Conservation (phyloP, 352 stramenopile species). For the Globisporangium viniferum region DNA sequence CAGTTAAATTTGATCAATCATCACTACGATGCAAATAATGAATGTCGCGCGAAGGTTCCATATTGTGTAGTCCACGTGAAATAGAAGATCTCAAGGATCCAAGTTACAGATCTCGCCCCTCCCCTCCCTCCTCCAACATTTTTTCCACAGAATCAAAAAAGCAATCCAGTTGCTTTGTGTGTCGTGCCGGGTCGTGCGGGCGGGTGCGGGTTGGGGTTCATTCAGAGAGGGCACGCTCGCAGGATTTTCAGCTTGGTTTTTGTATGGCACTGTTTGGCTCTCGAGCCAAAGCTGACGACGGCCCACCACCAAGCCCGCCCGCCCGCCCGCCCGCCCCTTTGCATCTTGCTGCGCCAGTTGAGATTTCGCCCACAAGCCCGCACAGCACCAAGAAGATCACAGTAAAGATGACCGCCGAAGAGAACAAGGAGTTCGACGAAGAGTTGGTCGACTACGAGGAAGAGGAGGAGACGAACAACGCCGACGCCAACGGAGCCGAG, state of each 20-base stretch:
- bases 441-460: constrained; percentile 89
- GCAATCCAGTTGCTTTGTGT: not conserved
- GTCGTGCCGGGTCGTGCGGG: not conserved
- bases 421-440: constrained; percentile 89
- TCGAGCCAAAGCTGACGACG: not conserved
- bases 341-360: constrained; percentile 20
- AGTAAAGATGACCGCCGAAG: constrained; percentile 65
- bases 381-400: constrained; percentile 2
- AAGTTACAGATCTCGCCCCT: constrained; percentile 18
- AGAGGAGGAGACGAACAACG: constrained; percentile 78
- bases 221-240: not conserved
- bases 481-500: constrained; percentile 69
- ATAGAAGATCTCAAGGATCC: constrained; percentile 33
- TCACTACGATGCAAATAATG: too few relatives aligned
- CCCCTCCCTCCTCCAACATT: not conserved
- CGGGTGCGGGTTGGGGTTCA: not conserved
- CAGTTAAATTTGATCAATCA: not conserved
- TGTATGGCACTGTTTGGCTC: not conserved
- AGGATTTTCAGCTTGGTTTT: not conserved
- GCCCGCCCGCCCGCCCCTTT: constrained; percentile 4
- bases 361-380: constrained; percentile 17
- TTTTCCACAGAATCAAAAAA: constrained; percentile 3
- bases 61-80: constrained; percentile 23
- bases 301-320: not conserved
- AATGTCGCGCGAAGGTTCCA: not conserved